Conservation (phyloP, 208 protist genomes). For the Phytomonas serpens region DNA sequence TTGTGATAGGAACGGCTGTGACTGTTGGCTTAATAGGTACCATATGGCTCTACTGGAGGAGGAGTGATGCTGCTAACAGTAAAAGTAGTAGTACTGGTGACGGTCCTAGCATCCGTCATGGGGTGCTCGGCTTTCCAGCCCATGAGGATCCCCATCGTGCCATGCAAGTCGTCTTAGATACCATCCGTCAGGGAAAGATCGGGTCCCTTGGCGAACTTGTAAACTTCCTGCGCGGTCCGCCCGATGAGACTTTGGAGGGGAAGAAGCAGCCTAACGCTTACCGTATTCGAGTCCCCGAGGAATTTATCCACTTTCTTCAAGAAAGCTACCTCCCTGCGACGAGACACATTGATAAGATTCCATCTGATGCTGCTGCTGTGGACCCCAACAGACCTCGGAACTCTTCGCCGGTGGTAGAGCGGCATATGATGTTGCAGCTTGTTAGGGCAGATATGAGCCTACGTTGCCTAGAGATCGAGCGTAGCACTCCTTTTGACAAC, state of each 20-base stretch:
- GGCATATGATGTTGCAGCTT: constrained; percentile 40
- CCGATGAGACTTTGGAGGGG: constrained; percentile 12
- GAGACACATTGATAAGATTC: neutral
- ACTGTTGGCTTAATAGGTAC: constrained; percentile 3
- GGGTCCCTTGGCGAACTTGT: constrained; percentile 40
- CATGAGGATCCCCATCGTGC: constrained; percentile 27
- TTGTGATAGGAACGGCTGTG: constrained; percentile 5
- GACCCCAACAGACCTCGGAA: neutral
- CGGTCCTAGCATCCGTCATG: constrained; percentile 8
- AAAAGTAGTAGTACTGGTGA: constrained; percentile 9
- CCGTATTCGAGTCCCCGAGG: constrained; percentile 20
- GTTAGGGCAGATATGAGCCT: constrained; percentile 29
- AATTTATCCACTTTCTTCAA: constrained; percentile 34
- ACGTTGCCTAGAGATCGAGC: constrained; percentile 42
- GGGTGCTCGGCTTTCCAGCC: constrained; percentile 17
- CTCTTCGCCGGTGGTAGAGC: constrained; percentile 20
- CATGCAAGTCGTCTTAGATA: constrained; percentile 25
- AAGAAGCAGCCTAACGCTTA: constrained; percentile 33
- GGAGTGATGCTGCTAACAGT: neutral
- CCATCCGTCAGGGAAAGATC: constrained; percentile 26
- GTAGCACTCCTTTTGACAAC: constrained; percentile 54
- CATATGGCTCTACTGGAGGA: neutral
- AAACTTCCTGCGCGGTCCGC: constrained; percentile 40
- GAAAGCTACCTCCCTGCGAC: constrained; percentile 34
- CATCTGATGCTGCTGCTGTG: neutral